Conservation (phyloP, 495 filamentous ascomycete species). For the Neurospora discreta region DNA sequence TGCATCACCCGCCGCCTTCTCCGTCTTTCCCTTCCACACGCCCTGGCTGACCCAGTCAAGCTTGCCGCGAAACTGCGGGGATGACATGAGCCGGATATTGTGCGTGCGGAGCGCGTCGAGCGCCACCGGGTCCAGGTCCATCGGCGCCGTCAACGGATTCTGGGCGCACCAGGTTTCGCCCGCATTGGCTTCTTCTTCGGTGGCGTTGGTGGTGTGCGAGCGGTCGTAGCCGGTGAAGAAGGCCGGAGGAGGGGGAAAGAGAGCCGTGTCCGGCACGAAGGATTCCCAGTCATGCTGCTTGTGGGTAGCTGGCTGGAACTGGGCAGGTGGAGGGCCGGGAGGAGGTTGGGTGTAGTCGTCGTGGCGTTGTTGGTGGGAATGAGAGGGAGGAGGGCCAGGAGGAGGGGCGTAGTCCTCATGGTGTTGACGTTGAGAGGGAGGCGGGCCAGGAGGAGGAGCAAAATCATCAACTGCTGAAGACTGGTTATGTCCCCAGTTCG, state of each 20-base stretch:
- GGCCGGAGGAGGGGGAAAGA: constrained; percentile 72
- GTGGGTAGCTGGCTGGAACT: constrained; percentile 11
- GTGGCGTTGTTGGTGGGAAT: constrained; percentile 2
- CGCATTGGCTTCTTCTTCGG: constrained; percentile 52
- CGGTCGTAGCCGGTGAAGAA: constrained; percentile 48
- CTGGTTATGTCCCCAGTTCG: not conserved
- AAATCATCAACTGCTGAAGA: not conserved
- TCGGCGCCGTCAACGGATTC: constrained; percentile 53
- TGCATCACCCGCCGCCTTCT: constrained; percentile 30
- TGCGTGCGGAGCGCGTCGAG: constrained; percentile 18
- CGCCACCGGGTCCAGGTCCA: constrained; percentile 34
- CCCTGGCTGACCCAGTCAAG: constrained; percentile 27
- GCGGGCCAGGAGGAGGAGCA: not conserved
- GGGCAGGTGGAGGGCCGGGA: constrained; percentile 38
- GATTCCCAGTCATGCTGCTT: constrained; percentile 67
- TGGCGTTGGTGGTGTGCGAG: constrained; percentile 68
- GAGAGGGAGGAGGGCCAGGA: constrained; percentile 22
- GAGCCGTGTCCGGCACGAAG: constrained; percentile 64
- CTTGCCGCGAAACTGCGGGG: constrained; percentile 18
- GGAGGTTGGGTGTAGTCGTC: not conserved
- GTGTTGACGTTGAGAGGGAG: not conserved
- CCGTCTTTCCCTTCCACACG: constrained; percentile 30
- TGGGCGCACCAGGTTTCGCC: constrained; percentile 59
- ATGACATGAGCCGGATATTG: constrained; percentile 26
- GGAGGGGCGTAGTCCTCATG: constrained; percentile 26